These are phyloP conservation scores for Calamus simplicifolius DNA, from an alignment of 176 grass and related monocot species.

Conservation along the genomic window DNA sequence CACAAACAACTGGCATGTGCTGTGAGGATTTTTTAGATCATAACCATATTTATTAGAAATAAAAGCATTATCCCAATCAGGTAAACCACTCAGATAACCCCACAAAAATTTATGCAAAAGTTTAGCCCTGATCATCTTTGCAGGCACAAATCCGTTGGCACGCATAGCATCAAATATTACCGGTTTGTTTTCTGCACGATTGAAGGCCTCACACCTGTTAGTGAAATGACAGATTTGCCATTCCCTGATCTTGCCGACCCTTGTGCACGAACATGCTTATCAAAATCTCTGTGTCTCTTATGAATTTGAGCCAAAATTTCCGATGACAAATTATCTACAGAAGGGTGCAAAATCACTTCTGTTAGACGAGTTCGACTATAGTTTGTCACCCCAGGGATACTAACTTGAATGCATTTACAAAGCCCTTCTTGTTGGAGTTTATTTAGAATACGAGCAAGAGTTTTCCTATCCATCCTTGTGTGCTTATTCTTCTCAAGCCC, in stretches of 20 bases:
- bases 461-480: constrained; percentile 78
- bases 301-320: constrained; percentile 81
- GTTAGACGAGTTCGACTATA: constrained; percentile 59
- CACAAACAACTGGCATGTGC: constrained; percentile 56
- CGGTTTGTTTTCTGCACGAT: constrained; percentile 45
- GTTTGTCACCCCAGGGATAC: constrained; percentile 70
- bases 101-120: constrained; percentile 88
- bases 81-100: constrained; percentile 50
- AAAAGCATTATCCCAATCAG: constrained; percentile 40
- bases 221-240: constrained; percentile 36
- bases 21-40: constrained; percentile 32
- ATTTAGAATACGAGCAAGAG: constrained; percentile 70
- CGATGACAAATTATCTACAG: constrained; percentile 46
- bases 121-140: constrained; percentile 90
- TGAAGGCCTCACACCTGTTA: constrained; percentile 31
- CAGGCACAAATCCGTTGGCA: constrained; percentile 80
- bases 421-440: constrained; percentile 76
- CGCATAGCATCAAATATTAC: constrained; percentile 66
- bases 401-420: constrained; percentile 79
- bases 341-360: constrained; percentile 83
- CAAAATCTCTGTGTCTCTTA: constrained; percentile 64
- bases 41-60: constrained; percentile 31
- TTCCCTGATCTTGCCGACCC: constrained; percentile 54
- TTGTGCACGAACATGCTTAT: constrained; percentile 45
- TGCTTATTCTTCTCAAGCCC: constrained; percentile 63